A percentile compares a stretch with the other conserved stretches of the same genome.
These are phyloP conservation scores for Tylopilus orsonianus DNA, from an alignment of 1,284 basidiomycete species.

Conservation along the genomic window DNA sequence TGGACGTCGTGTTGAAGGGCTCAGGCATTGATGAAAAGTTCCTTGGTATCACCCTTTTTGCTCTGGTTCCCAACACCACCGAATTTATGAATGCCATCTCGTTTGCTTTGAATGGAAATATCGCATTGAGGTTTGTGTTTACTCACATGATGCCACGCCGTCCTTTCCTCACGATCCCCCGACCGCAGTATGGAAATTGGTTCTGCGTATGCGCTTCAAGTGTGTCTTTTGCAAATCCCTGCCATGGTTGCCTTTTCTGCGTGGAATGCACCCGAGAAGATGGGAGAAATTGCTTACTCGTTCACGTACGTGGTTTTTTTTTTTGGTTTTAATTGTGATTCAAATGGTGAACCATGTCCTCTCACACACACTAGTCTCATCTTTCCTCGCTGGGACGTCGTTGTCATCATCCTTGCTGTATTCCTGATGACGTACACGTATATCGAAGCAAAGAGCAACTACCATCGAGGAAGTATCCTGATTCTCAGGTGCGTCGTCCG, in stretches of 20 bases:
- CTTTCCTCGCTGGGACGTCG: constrained; percentile 98
- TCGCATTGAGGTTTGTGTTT: constrained; percentile 80
- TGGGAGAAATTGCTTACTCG: constrained; percentile 81
- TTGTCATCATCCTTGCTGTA: constrained; percentile 91
- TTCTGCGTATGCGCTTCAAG: constrained; percentile 97
- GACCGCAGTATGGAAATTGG: constrained; percentile 94
- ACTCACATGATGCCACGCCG: neutral
- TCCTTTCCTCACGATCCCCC: constrained; percentile 7
- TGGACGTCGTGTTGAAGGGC: constrained; percentile 92
- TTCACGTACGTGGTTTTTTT: constrained; percentile 70
- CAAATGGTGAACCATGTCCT: neutral
- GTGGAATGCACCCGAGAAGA: constrained; percentile 81
- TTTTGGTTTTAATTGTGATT: constrained; percentile 8
- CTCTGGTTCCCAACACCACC: constrained; percentile 97
- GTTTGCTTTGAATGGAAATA: constrained; percentile 98
- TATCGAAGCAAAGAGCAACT: constrained; percentile 97
- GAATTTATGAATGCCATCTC: constrained; percentile 99
- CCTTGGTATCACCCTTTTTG: constrained; percentile 94
- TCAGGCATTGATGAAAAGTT: constrained; percentile 98
- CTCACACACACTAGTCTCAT: constrained; percentile 64
- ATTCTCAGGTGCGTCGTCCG: constrained; percentile 69
- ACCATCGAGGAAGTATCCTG: constrained; percentile 91
- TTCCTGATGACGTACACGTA: constrained; percentile 99
- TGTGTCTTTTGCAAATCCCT: constrained; percentile 96
- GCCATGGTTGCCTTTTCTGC: constrained; percentile 99